Evolutionary conservation across 1,284 basidiomycete species (phyloP), one percentile per base, ranked within the genome.

Genomic region (Phellinidium pouzarii): DNA sequence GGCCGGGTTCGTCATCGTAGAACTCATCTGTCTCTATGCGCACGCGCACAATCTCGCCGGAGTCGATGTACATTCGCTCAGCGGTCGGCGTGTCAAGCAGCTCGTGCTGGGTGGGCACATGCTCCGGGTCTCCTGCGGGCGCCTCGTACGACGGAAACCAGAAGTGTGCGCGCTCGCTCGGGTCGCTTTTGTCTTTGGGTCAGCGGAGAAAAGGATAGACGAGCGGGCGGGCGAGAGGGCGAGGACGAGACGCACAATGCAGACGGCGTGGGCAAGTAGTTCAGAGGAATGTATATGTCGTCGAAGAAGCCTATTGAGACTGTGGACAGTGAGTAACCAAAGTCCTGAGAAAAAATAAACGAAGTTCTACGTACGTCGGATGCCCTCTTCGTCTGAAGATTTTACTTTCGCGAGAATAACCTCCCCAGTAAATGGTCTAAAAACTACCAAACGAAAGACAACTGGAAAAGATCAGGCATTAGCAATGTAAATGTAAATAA

Each of bases 261-360:
- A 27, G 79, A 82, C 1, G 88, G 87, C 60, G 83, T 78, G 3
- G 90, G 91, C 37, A 80, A 82, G 71, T 77, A 94, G 52, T 70
- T 78, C 29, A 69, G 71, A 41, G 75, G 87, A 44, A 98, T 79
- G 65, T 91, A 90, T 36, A 98, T 86, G 63, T 97, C 94, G 65
- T 95, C 91, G 64, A 98, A 99, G 72, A 99, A 98, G 12, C 86
- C 88, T 34, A 96, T 69, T 6, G 88, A 84, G 29, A 97, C 92
- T 95, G 31, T 61, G 29, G 48, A 37, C 26, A 14, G 44, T 54
- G 9, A 26, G 17, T 41, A 3, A 47, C 37, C 48, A n/a, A 22
- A 47, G 29, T 38, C 17, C 52, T 25, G 38, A 45, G n/a, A n/a
- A 52, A 44, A 5, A 40, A 52, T 47, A 51, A 34, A 25, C 8